These are phyloP conservation scores for Auricularia cornea DNA, from an alignment of 768 basidiomycete species.

Conservation along the genomic window DNA sequence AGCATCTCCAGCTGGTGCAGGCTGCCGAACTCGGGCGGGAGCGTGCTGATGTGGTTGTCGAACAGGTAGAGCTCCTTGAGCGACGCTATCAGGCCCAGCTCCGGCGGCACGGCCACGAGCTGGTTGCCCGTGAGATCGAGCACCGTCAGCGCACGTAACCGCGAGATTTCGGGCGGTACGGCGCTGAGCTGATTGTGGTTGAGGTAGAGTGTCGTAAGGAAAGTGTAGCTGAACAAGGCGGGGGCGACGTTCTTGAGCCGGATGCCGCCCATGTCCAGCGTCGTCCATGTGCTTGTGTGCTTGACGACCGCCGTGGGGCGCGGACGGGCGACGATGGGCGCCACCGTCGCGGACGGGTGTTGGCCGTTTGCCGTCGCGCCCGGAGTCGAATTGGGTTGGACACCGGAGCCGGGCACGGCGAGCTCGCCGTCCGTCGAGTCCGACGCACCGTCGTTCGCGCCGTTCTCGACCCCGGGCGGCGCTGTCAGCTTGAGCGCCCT, in stretches of 20 bases:
- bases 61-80: conserved; percentile 91
- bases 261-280: conserved; percentile 94
- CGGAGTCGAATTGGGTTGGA: conserved; percentile 7
- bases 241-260: conserved; percentile 84
- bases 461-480: neutral
- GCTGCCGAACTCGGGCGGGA: conserved; percentile 83
- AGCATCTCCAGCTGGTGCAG: conserved; percentile 88
- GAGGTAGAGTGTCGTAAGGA: conserved; percentile 90
- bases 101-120: conserved; percentile 67
- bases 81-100: conserved; percentile 83
- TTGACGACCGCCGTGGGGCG: conserved; percentile 56
- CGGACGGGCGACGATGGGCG: conserved; percentile 59
- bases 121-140: conserved; percentile 90
- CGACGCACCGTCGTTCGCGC: neutral
- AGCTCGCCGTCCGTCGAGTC: conserved; percentile 9
- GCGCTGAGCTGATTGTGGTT: conserved; percentile 83
- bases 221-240: conserved; percentile 74
- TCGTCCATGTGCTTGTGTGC: conserved; percentile 76
- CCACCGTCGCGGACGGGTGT: conserved; percentile 70
- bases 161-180: conserved; percentile 76
- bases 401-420: conserved; percentile 16
- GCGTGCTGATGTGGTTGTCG: conserved; percentile 82
- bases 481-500: neutral
- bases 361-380: conserved; percentile 17
- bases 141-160: conserved; percentile 75